A percentile compares a stretch with the other conserved stretches of the same genome.
Evolutionary conservation across 176 grass and related monocot species (phyloP).

Genomic region (Leersia perrieri): DNA sequence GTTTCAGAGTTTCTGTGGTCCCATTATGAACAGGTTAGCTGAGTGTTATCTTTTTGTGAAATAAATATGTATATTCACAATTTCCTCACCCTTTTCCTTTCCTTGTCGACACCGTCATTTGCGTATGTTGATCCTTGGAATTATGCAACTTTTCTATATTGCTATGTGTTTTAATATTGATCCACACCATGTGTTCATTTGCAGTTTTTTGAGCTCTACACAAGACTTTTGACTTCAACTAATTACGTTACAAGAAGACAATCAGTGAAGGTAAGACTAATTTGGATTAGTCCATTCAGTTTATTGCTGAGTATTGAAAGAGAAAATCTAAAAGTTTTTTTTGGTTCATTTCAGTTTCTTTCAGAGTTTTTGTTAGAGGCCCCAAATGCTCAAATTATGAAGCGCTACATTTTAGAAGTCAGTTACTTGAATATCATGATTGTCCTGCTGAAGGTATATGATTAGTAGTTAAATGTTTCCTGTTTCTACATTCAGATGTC

Average conservation of each 20-base stretch:
- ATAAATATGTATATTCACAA: conserved; percentile 12
- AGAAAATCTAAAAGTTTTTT: conserved; percentile 3
- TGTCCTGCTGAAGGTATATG: conserved; percentile 78
- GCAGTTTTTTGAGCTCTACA: conserved; percentile 98
- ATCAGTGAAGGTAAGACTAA: conserved; percentile 79
- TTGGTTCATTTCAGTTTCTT: conserved; percentile 66
- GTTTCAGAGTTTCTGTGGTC: conserved; percentile 73
- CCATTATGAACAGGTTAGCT: conserved; percentile 78
- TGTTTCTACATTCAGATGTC: conserved; percentile 15
- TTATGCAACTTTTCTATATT: neutral
- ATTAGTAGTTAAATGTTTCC: conserved; percentile 25
- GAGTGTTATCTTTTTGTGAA: neutral
- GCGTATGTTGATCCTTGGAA: neutral
- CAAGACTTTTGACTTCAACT: conserved; percentile 72
- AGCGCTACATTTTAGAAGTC: conserved; percentile 89
- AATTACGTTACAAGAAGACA: conserved; percentile 99
- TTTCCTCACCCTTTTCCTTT: neutral
- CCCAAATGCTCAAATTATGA: conserved; percentile 96
- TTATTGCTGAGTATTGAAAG: conserved; percentile 15
- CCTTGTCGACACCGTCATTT: neutral
- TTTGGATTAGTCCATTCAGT: neutral
- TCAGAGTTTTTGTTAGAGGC: conserved; percentile 94
- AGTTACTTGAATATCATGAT: conserved; percentile 77
- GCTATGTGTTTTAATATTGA: neutral
- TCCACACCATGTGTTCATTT: neutral